Evolutionary conservation across 805 yeast species (phyloP).

Genomic region (Yarrowia phangngaensis): DNA sequence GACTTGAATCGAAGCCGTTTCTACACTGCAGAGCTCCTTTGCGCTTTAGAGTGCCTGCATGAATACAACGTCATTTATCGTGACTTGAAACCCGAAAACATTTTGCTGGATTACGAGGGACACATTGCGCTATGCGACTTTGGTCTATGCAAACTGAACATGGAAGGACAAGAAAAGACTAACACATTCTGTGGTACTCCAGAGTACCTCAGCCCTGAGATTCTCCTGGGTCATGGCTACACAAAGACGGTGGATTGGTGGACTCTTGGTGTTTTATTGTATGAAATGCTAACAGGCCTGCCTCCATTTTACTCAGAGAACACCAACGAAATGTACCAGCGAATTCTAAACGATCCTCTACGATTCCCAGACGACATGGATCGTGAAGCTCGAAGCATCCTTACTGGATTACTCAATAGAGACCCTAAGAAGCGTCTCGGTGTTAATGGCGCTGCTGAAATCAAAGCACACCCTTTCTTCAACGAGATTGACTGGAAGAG

Average conservation of each 20-base stretch:
- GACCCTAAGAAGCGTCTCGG: slow-evolving; percentile 82
- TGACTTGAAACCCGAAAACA: slow-evolving; percentile 95
- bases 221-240: slow-evolving; percentile 86
- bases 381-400: slow-evolving; percentile 75
- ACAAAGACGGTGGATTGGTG: slow-evolving; percentile 97
- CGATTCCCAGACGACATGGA: slow-evolving; percentile 86
- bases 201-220: slow-evolving; percentile 93
- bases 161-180: slow-evolving; percentile 80
- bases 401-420: slow-evolving; percentile 70
- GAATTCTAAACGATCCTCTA: slow-evolving; percentile 83
- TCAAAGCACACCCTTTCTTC: slow-evolving; percentile 80
- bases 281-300: slow-evolving; percentile 94
- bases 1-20: slow-evolving; percentile 85
- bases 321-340: slow-evolving; percentile 87
- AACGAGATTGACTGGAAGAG: slow-evolving; percentile 87
- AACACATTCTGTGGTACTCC: slow-evolving; percentile 98
- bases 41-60: slow-evolving; percentile 90
- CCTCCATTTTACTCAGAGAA: slow-evolving; percentile 98
- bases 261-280: slow-evolving; percentile 91
- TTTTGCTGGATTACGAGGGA: slow-evolving; percentile 89
- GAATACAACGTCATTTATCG: slow-evolving; percentile 89
- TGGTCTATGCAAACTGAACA: slow-evolving; percentile 92
- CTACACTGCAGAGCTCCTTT: slow-evolving; percentile 87
- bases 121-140: slow-evolving; percentile 97
- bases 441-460: slow-evolving; percentile 74